Percentiles rank a stretch among this genome's conserved stretches.
Evolutionary conservation across 2,329 filamentous ascomycete genomes (phyloP).

Genomic region (Arthrobotrys entomopaga): DNA sequence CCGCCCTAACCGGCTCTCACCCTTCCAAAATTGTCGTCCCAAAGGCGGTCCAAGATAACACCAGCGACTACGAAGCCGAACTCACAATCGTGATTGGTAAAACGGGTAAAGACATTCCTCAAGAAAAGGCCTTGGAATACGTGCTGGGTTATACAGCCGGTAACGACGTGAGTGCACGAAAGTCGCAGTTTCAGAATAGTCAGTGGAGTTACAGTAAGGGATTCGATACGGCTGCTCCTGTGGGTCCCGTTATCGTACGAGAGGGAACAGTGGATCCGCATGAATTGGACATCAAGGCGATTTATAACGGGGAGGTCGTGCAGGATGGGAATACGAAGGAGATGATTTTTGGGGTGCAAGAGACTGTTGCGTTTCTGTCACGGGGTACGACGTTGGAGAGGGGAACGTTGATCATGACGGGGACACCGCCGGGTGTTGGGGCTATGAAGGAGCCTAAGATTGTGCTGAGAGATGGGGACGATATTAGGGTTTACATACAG

Average conservation of each 20-base stretch:
- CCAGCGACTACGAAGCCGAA: constrained; percentile 83
- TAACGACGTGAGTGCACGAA: constrained; percentile 74
- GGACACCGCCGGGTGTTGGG: constrained; percentile 76
- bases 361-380: constrained; percentile 71
- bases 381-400: constrained; percentile 72
- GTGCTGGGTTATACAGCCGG: constrained; percentile 79
- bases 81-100: constrained; percentile 78
- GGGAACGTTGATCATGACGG: constrained; percentile 74
- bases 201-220: constrained; percentile 78
- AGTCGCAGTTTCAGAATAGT: constrained; percentile 79
- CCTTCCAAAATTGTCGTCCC: constrained; percentile 70
- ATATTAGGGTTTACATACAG: constrained; percentile 75
- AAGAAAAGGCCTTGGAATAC: constrained; percentile 74
- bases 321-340: constrained; percentile 66
- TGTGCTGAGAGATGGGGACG: constrained; percentile 76
- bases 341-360: constrained; percentile 72
- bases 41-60: constrained; percentile 71
- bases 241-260: constrained; percentile 76
- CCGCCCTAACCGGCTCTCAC: constrained; percentile 70
- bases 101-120: constrained; percentile 72
- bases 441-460: constrained; percentile 74
- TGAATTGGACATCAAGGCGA: constrained; percentile 65
- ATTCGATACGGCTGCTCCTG: constrained; percentile 79
- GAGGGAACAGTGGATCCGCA: constrained; percentile 69
- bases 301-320: constrained; percentile 69